Base-by-base conservation (phyloP, 108 stramenopile genomes). In the Bacterosira constricta region DNA sequence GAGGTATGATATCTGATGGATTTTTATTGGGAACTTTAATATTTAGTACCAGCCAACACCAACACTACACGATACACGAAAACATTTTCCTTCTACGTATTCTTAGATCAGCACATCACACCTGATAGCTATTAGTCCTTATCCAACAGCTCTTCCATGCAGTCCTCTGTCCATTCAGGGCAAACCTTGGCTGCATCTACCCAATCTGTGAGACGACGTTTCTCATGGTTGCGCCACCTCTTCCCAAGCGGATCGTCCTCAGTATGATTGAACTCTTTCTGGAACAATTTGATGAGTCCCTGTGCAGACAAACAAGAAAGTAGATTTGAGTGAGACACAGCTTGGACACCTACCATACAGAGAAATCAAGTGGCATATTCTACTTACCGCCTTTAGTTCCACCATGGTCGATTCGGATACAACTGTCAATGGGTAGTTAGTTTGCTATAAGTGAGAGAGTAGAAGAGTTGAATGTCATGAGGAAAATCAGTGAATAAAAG, bases 81-180 rank as follows among this genome's bases (percentile, higher is more conserved):
- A n/a, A n/a, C n/a, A n/a, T n/a, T n/a, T n/a, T n/a, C n/a, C n/a
- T n/a, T n/a, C n/a, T n/a, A n/a, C n/a, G n/a, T n/a, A n/a, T n/a
- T n/a, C n/a, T n/a, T n/a, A n/a, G n/a, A n/a, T n/a, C n/a, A n/a
- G n/a, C n/a, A n/a, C n/a, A n/a, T n/a, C n/a, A n/a, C n/a, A n/a
- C n/a, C n/a, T n/a, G n/a, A n/a, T n/a, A n/a, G n/a, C n/a, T n/a
- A n/a, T n/a, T 49, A 4, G 26, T 49, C 23, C 1, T 25, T 25
- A 39, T 35, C 37, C 59, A 60, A 41, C 17, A n/a, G n/a, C n/a
- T 17, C 7, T 37, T 60, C 35, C 39, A 60, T 18, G 35, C 6
- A 11, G 9, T 60, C 59, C 25, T 7, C 38, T n/a, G 59, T 60
- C 59, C 59, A 60, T 35, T 41, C 59, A 21, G 36, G 59, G 38